Percentiles rank a stretch among this genome's conserved stretches.
Conservation (phyloP, 805 yeast species). For the Candida schatavii region DNA sequence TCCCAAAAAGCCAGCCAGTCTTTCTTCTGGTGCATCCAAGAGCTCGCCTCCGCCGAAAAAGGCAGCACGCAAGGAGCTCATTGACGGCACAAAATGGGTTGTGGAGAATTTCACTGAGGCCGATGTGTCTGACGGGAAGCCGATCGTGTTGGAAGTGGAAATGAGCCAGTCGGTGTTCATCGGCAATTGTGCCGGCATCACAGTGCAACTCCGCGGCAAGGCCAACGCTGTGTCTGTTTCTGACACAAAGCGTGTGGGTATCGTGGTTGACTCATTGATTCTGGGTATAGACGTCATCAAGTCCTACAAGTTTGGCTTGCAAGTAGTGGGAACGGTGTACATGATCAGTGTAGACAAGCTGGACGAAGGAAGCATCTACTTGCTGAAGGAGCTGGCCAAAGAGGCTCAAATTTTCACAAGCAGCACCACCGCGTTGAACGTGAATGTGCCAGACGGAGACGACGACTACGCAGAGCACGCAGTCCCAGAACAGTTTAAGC, state of each 20-base stretch:
- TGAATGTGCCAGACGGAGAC: constrained; percentile 72
- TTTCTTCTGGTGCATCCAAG: constrained; percentile 47
- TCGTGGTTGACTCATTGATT: constrained; percentile 80
- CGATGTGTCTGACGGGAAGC: constrained; percentile 45
- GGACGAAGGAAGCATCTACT: constrained; percentile 79
- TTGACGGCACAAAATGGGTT: constrained; percentile 83
- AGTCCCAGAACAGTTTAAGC: constrained; percentile 89
- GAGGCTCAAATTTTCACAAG: constrained; percentile 73
- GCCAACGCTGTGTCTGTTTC: constrained; percentile 83
- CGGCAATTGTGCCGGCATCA: constrained; percentile 70
- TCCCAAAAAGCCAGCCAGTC: constrained; percentile 76
- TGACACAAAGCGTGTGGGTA: constrained; percentile 66
- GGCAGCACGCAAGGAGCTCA: constrained; percentile 59
- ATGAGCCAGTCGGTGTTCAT: constrained; percentile 87
- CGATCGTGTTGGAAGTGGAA: constrained; percentile 70
- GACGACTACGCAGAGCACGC: constrained; percentile 78
- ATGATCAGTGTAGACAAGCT: constrained; percentile 85
- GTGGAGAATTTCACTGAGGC: constrained; percentile 70
- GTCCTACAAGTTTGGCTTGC: constrained; percentile 76
- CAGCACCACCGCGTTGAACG: constrained; percentile 78
- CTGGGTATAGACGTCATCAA: constrained; percentile 88
- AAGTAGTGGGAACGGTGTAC: constrained; percentile 78
- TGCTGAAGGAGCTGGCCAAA: constrained; percentile 66
- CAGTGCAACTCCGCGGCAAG: constrained; percentile 85
- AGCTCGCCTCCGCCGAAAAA: constrained; percentile 39